Conservation (phyloP, 352 stramenopile species). For the Hyaloperonospora brassicae region DNA sequence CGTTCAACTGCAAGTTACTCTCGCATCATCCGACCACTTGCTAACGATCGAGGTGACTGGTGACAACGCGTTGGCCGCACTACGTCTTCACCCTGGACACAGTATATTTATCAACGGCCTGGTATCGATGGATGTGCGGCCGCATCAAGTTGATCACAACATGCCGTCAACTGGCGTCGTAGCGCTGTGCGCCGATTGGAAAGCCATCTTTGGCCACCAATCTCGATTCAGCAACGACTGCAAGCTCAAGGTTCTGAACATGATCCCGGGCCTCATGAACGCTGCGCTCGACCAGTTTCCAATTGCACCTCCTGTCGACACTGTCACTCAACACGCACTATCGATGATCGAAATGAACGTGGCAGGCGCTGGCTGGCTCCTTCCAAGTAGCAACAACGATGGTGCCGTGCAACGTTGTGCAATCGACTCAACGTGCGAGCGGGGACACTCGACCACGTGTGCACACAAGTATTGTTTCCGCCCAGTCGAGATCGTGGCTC, state of each 20-base stretch:
- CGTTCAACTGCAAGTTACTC: constrained; percentile 52
- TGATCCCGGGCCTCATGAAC: constrained; percentile 36
- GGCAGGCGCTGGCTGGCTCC: constrained; percentile 38
- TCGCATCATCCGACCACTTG: constrained; percentile 29
- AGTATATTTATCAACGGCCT: constrained; percentile 47
- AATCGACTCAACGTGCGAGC: constrained; percentile 39
- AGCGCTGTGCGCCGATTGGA: constrained; percentile 57
- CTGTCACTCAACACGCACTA: constrained; percentile 11
- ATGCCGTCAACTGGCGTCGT: constrained; percentile 25
- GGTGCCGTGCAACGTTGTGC: constrained; percentile 7
- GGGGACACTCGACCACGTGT: constrained; percentile 38
- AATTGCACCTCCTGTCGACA: not conserved
- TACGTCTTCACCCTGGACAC: constrained; percentile 40
- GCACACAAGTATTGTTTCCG: constrained; percentile 30
- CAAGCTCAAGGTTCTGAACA: constrained; percentile 41
- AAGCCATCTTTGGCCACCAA: constrained; percentile 52
- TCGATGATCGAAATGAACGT: constrained; percentile 28
- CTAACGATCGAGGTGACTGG: constrained; percentile 49
- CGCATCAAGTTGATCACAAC: constrained; percentile 18
- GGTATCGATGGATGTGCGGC: constrained; percentile 37
- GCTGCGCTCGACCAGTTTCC: constrained; percentile 15
- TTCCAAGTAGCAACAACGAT: constrained; percentile 17
- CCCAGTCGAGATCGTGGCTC: constrained; percentile 14
- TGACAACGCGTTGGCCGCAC: constrained; percentile 31
- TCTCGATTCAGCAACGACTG: constrained; percentile 38